Evolutionary conservation across 192 early-diverging fungal species (phyloP), one percentile per base, ranked within the genome.

Genomic region (Backusella westeae): DNA sequence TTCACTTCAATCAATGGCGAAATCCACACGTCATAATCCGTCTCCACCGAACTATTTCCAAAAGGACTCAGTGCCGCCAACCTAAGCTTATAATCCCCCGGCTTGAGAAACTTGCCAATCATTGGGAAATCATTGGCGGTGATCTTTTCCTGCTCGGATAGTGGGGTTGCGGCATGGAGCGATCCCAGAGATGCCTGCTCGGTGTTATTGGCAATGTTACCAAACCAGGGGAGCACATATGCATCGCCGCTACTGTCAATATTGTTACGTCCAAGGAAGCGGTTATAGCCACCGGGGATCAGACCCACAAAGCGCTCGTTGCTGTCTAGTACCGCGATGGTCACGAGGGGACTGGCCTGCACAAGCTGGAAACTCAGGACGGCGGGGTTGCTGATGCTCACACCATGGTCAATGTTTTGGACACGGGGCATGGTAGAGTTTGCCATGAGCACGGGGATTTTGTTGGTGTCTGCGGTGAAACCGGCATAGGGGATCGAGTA

Each of bases 401-500:
- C 26, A 4, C 34, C 17, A 26, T 32, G 8, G 7, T 12, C 19
- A 4, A 66, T 34, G 23, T 29, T 63, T 26, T 26, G 21, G 14
- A 81, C 39, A 38, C 29, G 19, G 0, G 80, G 80, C 41, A 74
- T 75, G 0, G 80, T 72, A 1, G 66, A 17, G 26, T 81, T 81
- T 0, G 67, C 39, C 5, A 75, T 39, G 15, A 81, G 73, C 5
- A 81, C 80, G 14, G 72, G 73, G 0, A 81, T 34, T 10, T 56
- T 23, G 8, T 12, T 23, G 2, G 77, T 26, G 35, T 72, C 67
- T 1, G 73, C 41, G 2, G 76, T 74, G 6, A 81, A 56, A 0
- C 80, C 80, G 17, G 80, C 80, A 59, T 81, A 81, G 1, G 80
- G 80, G 35, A 81, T 34, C 56, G 10, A 63, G 4, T 29, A 63